A percentile compares a stretch with the other conserved stretches of the same genome.
Evolutionary conservation across 2,329 filamentous ascomycete genomes (phyloP).

Genomic region (Thelonectria rubi): DNA sequence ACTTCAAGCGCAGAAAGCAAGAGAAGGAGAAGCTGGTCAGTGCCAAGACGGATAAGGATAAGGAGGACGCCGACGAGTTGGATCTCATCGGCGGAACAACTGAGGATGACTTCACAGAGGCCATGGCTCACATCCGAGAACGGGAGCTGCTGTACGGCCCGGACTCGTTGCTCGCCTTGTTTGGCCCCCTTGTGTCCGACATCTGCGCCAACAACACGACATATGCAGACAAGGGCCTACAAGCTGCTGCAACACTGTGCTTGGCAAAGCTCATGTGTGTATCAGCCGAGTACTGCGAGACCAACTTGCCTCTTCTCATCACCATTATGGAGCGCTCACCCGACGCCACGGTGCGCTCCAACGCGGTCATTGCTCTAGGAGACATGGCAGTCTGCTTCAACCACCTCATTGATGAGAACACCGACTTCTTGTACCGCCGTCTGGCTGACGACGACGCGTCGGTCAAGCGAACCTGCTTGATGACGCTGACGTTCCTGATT

Average conservation of each 20-base stretch:
- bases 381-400: constrained; percentile 99
- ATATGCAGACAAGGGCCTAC: constrained; percentile 88
- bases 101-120: constrained; percentile 90
- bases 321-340: constrained; percentile 96
- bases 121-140: constrained; percentile 84
- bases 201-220: constrained; percentile 94
- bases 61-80: constrained; percentile 82
- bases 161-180: constrained; percentile 85
- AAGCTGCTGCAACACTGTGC: constrained; percentile 92
- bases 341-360: constrained; percentile 91
- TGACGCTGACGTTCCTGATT: constrained; percentile 98
- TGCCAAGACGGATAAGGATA: constrained; percentile 60
- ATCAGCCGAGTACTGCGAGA: constrained; percentile 94
- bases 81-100: constrained; percentile 97
- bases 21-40: constrained; percentile 78
- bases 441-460: constrained; percentile 88
- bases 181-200: constrained; percentile 90
- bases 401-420: constrained; percentile 98
- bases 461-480: constrained; percentile 96
- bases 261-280: constrained; percentile 99
- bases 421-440: constrained; percentile 94
- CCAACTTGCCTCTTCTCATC: constrained; percentile 90
- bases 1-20: constrained; percentile 96
- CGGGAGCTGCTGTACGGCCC: constrained; percentile 84
- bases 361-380: constrained; percentile 94